Conservation (phyloP, 2,329 filamentous ascomycete genomes). For the Ceratocystis variospora region DNA sequence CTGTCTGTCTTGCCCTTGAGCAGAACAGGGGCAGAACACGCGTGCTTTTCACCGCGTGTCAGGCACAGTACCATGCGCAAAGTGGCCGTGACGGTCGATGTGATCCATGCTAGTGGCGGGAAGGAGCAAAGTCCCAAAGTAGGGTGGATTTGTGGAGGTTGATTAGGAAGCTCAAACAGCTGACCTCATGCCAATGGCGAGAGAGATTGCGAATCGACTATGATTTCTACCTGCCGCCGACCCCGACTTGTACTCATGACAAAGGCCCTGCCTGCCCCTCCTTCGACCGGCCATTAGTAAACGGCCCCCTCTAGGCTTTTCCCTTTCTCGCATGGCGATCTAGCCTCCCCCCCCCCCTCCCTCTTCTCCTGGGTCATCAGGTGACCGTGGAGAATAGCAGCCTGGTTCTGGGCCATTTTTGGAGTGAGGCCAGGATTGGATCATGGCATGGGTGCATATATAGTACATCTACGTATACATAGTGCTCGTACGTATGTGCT, state of each 20-base stretch:
- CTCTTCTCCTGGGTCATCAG: too few species aligned
- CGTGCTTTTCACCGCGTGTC: constrained; percentile 29
- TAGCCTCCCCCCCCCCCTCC: too few species aligned
- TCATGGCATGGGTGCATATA: background rate
- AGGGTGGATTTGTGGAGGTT: background rate
- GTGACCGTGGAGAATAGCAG: too few species aligned
- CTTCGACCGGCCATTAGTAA: background rate
- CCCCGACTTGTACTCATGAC: background rate
- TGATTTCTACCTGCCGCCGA: background rate
- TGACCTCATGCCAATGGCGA: too few species aligned
- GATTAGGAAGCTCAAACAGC: too few species aligned
- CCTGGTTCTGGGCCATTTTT: too few species aligned
- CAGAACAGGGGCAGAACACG: constrained; percentile 51
- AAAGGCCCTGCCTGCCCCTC: too few species aligned
- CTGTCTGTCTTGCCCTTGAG: constrained; percentile 37
- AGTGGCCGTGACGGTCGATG: constrained; percentile 34
- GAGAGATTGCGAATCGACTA: too few species aligned
- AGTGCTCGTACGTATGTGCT: background rate
- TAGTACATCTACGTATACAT: background rate
- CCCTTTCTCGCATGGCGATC: background rate
- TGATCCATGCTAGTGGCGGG: constrained; percentile 27
- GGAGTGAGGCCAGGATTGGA: background rate
- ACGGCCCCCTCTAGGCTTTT: background rate
- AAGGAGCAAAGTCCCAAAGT: background rate
- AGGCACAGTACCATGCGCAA: constrained; percentile 43